Conservation (phyloP, 371 early-diverging fungal genomes). For the Coemansia sp. region DNA sequence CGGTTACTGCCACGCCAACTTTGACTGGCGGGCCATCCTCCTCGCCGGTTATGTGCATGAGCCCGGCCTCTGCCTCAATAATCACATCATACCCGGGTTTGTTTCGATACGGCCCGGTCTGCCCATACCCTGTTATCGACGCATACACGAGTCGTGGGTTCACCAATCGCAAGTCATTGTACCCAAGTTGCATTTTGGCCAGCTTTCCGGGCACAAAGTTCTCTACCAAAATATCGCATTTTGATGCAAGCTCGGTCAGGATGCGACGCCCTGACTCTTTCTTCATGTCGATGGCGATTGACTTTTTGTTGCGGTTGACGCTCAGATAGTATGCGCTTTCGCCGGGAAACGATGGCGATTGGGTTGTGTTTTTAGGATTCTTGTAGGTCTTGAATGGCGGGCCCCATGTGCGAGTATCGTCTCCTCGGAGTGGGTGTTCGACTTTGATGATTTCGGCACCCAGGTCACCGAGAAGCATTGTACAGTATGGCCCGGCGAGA, state of each 20-base stretch:
- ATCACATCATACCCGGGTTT: slow-evolving; percentile 93
- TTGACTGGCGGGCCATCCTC: slow-evolving; percentile 82
- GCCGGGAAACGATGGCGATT: slow-evolving; percentile 33
- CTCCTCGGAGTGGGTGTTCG: slow-evolving; percentile 77
- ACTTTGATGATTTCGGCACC: slow-evolving; percentile 91
- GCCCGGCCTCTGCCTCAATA: slow-evolving; percentile 89
- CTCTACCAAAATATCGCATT: slow-evolving; percentile 83
- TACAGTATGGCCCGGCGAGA: slow-evolving; percentile 77
- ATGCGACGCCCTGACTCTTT: slow-evolving; percentile 63
- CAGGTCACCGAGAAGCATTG: slow-evolving; percentile 85
- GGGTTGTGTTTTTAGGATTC: neutral
- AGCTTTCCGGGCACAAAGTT: slow-evolving; percentile 91
- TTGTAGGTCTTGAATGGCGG: slow-evolving; percentile 60
- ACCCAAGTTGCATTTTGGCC: slow-evolving; percentile 74
- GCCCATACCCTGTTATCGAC: slow-evolving; percentile 88
- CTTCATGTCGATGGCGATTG: slow-evolving; percentile 84
- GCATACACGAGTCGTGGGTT: slow-evolving; percentile 86
- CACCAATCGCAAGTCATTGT: slow-evolving; percentile 61
- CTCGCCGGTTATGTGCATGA: slow-evolving; percentile 95
- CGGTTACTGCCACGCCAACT: slow-evolving; percentile 93
- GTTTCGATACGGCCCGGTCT: slow-evolving; percentile 77
- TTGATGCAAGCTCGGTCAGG: slow-evolving; percentile 65
- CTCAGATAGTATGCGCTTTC: slow-evolving; percentile 90
- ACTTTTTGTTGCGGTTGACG: slow-evolving; percentile 88
- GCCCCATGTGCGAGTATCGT: slow-evolving; percentile 88